phyloP scores from a whole-genome alignment of 371 early-diverging fungal species.

The Mortierella sp. region DNA sequence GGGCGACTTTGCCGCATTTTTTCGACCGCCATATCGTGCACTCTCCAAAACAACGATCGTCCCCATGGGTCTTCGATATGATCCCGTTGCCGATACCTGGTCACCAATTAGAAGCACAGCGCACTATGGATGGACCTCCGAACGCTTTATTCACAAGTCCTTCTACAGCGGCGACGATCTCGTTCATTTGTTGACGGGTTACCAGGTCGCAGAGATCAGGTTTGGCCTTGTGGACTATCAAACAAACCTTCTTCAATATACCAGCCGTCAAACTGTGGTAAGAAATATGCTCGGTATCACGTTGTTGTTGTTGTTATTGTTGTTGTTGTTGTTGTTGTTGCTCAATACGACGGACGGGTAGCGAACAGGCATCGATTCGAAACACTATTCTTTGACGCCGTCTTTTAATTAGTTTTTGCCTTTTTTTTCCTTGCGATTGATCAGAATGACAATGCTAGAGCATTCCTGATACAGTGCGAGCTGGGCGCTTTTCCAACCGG shows the following conservation, averaged over 20 bases:
- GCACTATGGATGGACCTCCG: neutral
- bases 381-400: too few relatives aligned
- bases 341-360: too few relatives aligned
- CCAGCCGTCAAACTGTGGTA: too few relatives aligned
- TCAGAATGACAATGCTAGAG: too few relatives aligned
- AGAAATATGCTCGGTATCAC: too few relatives aligned
- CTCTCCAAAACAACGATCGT: neutral
- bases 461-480: neutral
- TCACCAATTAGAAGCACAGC: neutral
- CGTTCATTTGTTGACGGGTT: neutral
- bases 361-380: too few relatives aligned
- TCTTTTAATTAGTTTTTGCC: too few relatives aligned
- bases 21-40: neutral
- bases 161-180: neutral
- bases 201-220: neutral
- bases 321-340: too few relatives aligned
- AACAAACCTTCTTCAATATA: too few relatives aligned
- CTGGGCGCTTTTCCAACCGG: neutral
- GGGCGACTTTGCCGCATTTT: neutral
- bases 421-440: too few relatives aligned
- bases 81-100: neutral
- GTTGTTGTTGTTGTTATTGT: too few relatives aligned
- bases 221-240: neutral
- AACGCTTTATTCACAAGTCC: neutral
- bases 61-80: neutral